phyloP scores from a whole-genome alignment of 257 asterid genomes.

The Buddleja alternifolia region DNA sequence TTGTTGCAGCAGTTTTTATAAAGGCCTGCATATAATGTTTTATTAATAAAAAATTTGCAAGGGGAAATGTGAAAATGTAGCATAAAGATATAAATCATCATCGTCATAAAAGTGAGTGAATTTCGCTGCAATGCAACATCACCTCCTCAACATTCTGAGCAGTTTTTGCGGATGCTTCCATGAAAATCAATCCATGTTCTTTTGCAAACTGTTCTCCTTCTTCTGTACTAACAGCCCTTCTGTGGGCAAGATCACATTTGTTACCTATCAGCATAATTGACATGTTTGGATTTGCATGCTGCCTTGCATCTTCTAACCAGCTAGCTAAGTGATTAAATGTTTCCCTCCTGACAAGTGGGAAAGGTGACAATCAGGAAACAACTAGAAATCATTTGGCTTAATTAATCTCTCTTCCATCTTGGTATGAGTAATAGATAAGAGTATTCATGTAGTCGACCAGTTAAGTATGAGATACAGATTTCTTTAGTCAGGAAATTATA shows the following conservation, averaged over 20 bases:
- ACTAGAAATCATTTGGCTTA: not conserved
- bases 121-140: conserved; percentile 24
- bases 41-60: conserved; percentile 16
- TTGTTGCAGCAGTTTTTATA: conserved; percentile 79
- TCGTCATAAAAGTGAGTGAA: not conserved
- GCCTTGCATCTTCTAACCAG: conserved; percentile 75
- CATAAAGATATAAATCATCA: not conserved
- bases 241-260: conserved; percentile 65
- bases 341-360: conserved; percentile 54
- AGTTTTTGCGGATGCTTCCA: conserved; percentile 79
- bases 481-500: not conserved
- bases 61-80: not conserved
- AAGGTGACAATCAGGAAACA: conserved; percentile 22
- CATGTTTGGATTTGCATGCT: conserved; percentile 70
- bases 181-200: conserved; percentile 64
- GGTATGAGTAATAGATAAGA: not conserved
- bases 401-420: not conserved
- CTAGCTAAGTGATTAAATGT: conserved; percentile 67
- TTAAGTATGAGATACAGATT: not conserved
- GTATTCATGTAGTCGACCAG: conserved; percentile 1
- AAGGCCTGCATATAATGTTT: conserved; percentile 67
- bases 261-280: conserved; percentile 61
- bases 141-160: conserved; percentile 75
- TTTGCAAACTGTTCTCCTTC: conserved; percentile 72
- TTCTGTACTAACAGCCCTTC: conserved; percentile 71